Evolutionary conservation across 169 alveolate species (phyloP).

Genomic region (Eimeria maxima): DNA sequence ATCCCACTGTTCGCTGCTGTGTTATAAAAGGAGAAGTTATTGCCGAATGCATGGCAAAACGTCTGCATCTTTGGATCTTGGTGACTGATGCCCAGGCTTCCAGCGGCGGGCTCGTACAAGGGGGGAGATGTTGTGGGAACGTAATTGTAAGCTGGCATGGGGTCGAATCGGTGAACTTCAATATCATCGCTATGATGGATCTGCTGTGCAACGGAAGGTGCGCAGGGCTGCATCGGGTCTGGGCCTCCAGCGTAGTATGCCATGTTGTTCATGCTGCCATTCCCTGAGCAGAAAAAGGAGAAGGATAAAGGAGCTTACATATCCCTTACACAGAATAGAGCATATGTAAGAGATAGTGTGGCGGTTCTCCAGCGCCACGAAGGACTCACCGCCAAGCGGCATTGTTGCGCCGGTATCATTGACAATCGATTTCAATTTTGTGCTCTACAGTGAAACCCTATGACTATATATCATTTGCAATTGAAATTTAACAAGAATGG

Average conservation of each 20-base stretch:
- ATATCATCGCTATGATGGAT: conserved; percentile 28
- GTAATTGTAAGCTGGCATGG: conserved; percentile 57
- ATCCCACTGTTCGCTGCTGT: conserved; percentile 54
- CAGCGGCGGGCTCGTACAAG: conserved; percentile 63
- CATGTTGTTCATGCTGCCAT: conserved; percentile 59
- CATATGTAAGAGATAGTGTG: background rate
- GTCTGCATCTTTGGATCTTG: conserved; percentile 72
- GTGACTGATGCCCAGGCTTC: conserved; percentile 35
- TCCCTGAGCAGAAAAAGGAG: background rate
- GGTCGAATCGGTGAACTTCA: conserved; percentile 49
- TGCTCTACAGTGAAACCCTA: background rate
- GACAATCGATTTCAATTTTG: background rate
- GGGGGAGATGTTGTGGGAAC: conserved; percentile 62
- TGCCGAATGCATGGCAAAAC: conserved; percentile 71
- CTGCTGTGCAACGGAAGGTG: background rate
- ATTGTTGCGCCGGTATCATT: background rate
- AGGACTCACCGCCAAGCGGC: background rate
- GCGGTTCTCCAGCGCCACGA: background rate
- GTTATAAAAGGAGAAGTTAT: conserved; percentile 51
- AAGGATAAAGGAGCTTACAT: background rate
- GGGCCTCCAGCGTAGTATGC: conserved; percentile 75
- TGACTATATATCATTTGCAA: background rate
- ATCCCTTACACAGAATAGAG: background rate
- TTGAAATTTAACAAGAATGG: background rate
- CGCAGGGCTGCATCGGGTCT: conserved; percentile 67